These are phyloP conservation scores for Vigna radiata DNA, from an alignment of 306 rosid genomes.

Conservation along the genomic window DNA sequence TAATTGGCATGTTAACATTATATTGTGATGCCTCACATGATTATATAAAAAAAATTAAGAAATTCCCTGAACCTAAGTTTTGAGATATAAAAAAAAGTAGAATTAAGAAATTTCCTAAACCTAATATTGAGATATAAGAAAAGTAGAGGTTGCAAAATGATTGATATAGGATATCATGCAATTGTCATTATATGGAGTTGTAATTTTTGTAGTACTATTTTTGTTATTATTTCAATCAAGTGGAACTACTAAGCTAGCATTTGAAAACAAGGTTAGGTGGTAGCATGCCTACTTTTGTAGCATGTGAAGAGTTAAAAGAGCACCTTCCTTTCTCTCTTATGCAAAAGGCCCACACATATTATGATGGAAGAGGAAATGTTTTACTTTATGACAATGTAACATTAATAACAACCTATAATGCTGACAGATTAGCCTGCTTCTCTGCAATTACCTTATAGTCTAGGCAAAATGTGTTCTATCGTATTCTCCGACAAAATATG, in stretches of 20 bases:
- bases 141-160: not conserved
- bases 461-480: conserved; percentile 4
- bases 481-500: not conserved
- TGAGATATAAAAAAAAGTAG: not conserved
- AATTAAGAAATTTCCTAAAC: too few species aligned
- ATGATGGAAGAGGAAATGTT: not conserved
- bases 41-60: too few species aligned
- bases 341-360: not conserved
- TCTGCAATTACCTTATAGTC: conserved; percentile 12
- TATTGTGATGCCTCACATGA: too few species aligned
- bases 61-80: too few species aligned
- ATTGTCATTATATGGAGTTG: not conserved
- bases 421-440: conserved; percentile 4
- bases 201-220: not conserved
- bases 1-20: too few species aligned
- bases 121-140: not conserved
- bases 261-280: not conserved
- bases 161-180: not conserved
- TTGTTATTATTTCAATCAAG: not conserved
- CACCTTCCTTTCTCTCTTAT: not conserved
- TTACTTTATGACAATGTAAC: not conserved
- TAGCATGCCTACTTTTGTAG: not conserved
- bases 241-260: not conserved
- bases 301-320: not conserved
- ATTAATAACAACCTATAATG: conserved; percentile 1